Conservation (phyloP, 768 basidiomycete species). For the Mycena metata region DNA sequence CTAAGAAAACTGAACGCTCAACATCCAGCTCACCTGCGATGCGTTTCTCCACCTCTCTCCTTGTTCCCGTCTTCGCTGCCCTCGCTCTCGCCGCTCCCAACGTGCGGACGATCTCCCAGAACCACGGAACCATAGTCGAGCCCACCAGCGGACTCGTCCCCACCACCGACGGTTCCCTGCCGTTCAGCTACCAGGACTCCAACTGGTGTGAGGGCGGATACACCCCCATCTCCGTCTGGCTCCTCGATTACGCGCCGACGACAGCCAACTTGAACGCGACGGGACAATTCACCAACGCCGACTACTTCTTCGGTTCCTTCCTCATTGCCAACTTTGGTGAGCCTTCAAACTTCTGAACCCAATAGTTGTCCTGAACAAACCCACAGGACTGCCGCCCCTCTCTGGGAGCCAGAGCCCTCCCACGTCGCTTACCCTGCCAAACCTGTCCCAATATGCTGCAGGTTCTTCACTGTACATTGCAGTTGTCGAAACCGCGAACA, state of each 20-base stretch:
- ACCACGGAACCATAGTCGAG: slow-evolving; percentile 35
- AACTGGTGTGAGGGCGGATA: slow-evolving; percentile 44
- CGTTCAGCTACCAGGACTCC: slow-evolving; percentile 39
- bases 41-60: slow-evolving; percentile 27
- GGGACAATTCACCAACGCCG: slow-evolving; percentile 33
- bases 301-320: slow-evolving; percentile 35
- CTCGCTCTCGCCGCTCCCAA: slow-evolving; percentile 21
- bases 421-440: slow-evolving; percentile 36
- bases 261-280: slow-evolving; percentile 37
- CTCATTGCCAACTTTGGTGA: slow-evolving; percentile 28
- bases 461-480: slow-evolving; percentile 38
- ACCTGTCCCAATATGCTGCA: slow-evolving; percentile 1
- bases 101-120: slow-evolving; percentile 13
- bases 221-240: slow-evolving; percentile 38
- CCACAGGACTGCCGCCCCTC: slow-evolving; percentile 28
- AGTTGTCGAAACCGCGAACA: slow-evolving; percentile 40
- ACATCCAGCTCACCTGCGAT: slow-evolving; percentile 17
- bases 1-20: not conserved
- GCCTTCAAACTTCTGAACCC: not conserved
- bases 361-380: not conserved
- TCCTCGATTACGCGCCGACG: slow-evolving; percentile 37
- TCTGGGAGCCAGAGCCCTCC: slow-evolving; percentile 27
- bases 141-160: slow-evolving; percentile 22
- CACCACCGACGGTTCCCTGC: slow-evolving; percentile 18
- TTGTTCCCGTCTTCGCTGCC: slow-evolving; percentile 25